Percentiles rank a stretch among this genome's conserved stretches.
These are phyloP conservation scores for Metschnikowia aberdeeniae DNA, from an alignment of 805 yeast genomes.

Conservation along the genomic window DNA sequence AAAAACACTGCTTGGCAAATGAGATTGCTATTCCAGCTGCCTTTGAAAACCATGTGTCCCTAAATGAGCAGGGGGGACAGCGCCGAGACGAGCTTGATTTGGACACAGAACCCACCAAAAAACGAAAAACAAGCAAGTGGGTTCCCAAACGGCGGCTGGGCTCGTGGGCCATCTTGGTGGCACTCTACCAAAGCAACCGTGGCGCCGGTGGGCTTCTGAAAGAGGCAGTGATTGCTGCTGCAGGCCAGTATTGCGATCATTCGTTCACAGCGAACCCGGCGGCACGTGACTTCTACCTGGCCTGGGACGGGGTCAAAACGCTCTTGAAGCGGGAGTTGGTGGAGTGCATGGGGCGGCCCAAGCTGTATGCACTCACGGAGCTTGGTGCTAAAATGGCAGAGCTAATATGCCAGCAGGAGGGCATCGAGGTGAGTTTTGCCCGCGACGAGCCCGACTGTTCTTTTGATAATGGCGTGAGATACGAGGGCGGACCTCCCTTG, in stretches of 20 bases:
- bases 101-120: constrained; percentile 8
- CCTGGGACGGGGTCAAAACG: constrained; percentile 70
- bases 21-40: constrained; percentile 44
- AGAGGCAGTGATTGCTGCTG: constrained; percentile 52
- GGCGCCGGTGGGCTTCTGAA: constrained; percentile 54
- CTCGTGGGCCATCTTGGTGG: constrained; percentile 74
- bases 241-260: constrained; percentile 51
- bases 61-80: constrained; percentile 11
- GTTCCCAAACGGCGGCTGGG: constrained; percentile 77
- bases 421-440: constrained; percentile 14
- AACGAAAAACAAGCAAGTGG: constrained; percentile 33
- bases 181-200: constrained; percentile 48
- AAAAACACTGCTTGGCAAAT: constrained; percentile 52
- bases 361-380: constrained; percentile 60
- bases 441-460: constrained; percentile 21
- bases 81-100: constrained; percentile 12
- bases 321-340: constrained; percentile 61
- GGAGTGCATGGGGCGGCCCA: constrained; percentile 52
- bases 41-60: constrained; percentile 17
- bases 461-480: constrained; percentile 33
- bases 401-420: constrained; percentile 47
- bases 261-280: constrained; percentile 60
- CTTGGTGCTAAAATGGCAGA: constrained; percentile 64
- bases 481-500: not conserved
- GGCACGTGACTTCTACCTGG: constrained; percentile 61